These are phyloP conservation scores for Fusarium chuoi DNA, from an alignment of 2,329 filamentous ascomycete species.

Conservation along the genomic window DNA sequence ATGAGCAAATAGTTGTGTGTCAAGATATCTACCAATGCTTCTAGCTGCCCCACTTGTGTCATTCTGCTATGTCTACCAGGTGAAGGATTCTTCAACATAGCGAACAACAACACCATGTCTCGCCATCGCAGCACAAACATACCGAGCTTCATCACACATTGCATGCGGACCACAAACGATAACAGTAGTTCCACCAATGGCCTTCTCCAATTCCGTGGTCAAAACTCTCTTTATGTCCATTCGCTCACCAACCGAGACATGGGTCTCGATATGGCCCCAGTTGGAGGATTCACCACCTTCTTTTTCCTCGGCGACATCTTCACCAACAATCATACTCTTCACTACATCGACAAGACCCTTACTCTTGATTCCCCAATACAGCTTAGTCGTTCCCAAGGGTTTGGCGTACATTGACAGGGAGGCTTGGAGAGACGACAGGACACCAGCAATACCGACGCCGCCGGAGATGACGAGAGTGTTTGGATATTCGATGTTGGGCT, in stretches of 20 bases:
- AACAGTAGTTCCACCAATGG: constrained; percentile 42
- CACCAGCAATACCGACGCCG: constrained; percentile 47
- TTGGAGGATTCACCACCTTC: neutral
- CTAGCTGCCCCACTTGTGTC: no score
- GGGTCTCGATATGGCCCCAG: constrained; percentile 45
- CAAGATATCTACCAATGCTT: neutral
- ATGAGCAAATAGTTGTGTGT: no score
- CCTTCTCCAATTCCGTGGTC: constrained; percentile 35
- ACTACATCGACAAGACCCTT: constrained; percentile 42
- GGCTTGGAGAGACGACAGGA: constrained; percentile 41
- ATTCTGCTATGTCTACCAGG: constrained; percentile 6
- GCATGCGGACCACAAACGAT: constrained; percentile 44
- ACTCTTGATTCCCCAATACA: constrained; percentile 46
- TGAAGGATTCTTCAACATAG: constrained; percentile 40
- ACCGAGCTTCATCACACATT: constrained; percentile 47
- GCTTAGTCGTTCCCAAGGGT: constrained; percentile 40
- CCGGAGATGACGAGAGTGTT: constrained; percentile 46
- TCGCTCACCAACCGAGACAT: constrained; percentile 44
- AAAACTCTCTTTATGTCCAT: constrained; percentile 43
- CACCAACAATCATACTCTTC: constrained; percentile 36
- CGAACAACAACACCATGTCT: constrained; percentile 39
- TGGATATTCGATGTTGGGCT: constrained; percentile 38
- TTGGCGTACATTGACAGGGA: constrained; percentile 31
- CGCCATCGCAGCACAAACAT: constrained; percentile 39
- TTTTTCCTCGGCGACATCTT: neutral